Base-by-base conservation (phyloP, 768 basidiomycete genomes). In the Rhodotorula graminis region DNA sequence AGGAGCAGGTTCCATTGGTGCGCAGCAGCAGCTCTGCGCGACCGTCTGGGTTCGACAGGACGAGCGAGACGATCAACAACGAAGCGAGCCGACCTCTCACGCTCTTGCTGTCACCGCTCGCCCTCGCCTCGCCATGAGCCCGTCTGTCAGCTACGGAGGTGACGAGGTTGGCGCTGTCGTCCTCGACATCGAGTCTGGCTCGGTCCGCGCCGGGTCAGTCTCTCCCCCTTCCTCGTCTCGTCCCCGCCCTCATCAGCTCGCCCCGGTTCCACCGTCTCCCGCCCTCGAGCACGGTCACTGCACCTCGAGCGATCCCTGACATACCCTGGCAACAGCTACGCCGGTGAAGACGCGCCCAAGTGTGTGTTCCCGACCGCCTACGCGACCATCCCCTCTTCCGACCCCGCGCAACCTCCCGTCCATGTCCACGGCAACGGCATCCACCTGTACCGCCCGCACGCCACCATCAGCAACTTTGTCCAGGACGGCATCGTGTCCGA, bases 341-440 rank as follows among this genome's bases (percentile, higher is more conserved):
- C 96, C 19, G 96, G 96, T 59, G 95, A 98, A 82, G 96, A 98
- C 79, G 87, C 90, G 19, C 96, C 96, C 27, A 92, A 92, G 82
- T 90, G 91, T 27, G 88, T 97, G 72, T 87, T 95, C 74, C 90
- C 96, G 15, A 90, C 93, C 7, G 85, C 87, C 57, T 98, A 92
- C 81, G 94, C 94, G 46, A 93, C 88, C 80, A 85, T 85, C 55
- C 83, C 82, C 69, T 64, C 76, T 12, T 25, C 53, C 4, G 64
- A 66, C 19, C 65, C 77, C 12, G 59, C 75, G 21, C 63, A 72
- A 27, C 64, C 59, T 14, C 64, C 71, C 0, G 37, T 69, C 23
- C 47, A 75, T 81, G 47, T 79, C 78, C 65, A 86, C 84, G 69
- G 83, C 79, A 87, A 88, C 78, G 92, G 92, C 12, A 91, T 92